phyloP scores from a whole-genome alignment of 1,139 yeast genomes.

The Saccharomycopsis crataegensis region DNA sequence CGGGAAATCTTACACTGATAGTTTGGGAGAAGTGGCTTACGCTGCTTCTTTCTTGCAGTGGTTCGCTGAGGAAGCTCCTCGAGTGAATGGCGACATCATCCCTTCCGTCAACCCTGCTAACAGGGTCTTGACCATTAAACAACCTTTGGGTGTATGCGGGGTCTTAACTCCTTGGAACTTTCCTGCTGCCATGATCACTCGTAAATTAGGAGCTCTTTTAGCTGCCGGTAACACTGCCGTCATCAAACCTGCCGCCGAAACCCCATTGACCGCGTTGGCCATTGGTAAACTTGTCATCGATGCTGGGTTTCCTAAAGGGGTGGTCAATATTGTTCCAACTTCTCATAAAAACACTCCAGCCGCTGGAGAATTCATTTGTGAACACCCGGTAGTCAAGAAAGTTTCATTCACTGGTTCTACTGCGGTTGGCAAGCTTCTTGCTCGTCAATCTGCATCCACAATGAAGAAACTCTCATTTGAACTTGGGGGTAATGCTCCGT shows the following conservation, averaged over 20 bases:
- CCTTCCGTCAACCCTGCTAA: slow-evolving; percentile 51
- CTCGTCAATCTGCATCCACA: slow-evolving; percentile 70
- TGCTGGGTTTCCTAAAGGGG: slow-evolving; percentile 84
- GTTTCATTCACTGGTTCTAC: slow-evolving; percentile 92
- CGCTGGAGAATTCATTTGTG: slow-evolving; percentile 62
- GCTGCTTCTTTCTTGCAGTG: slow-evolving; percentile 81
- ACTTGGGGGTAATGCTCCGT: slow-evolving; percentile 92
- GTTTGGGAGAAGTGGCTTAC: slow-evolving; percentile 67
- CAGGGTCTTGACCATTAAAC: slow-evolving; percentile 60
- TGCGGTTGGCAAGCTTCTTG: slow-evolving; percentile 68
- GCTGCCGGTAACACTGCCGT: slow-evolving; percentile 94
- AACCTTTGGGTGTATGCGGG: slow-evolving; percentile 88
- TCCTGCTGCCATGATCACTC: slow-evolving; percentile 89
- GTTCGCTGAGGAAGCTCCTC: slow-evolving; percentile 83
- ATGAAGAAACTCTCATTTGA: slow-evolving; percentile 82
- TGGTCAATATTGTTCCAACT: slow-evolving; percentile 49
- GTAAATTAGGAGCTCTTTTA: slow-evolving; percentile 85
- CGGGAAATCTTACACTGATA: slow-evolving; percentile 74
- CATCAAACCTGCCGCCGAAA: slow-evolving; percentile 83
- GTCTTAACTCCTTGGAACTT: slow-evolving; percentile 95
- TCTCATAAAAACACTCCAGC: slow-evolving; percentile 8
- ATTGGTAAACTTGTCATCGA: slow-evolving; percentile 61
- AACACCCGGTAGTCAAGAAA: slow-evolving; percentile 60
- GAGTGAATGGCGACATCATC: slow-evolving; percentile 65
- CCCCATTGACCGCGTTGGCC: slow-evolving; percentile 84